Evolutionary conservation across 495 filamentous ascomycete genomes (phyloP).

Genomic region (Geopyxis carbonaria): DNA sequence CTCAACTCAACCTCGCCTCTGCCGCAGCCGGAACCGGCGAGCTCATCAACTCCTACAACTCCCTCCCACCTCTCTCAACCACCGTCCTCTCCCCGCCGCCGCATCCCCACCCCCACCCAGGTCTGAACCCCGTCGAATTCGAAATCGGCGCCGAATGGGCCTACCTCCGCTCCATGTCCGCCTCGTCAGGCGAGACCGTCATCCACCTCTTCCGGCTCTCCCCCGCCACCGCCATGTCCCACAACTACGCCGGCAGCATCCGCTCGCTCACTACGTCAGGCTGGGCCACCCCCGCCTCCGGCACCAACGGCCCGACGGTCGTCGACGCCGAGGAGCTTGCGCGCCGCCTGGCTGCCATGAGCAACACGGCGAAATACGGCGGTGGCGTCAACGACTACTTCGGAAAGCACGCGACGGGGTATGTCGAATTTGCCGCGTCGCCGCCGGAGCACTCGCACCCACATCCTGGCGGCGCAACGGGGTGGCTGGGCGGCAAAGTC

Average conservation of each 20-base stretch:
- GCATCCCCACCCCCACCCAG: not conserved
- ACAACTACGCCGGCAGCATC: not conserved
- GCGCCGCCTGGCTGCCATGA: not conserved
- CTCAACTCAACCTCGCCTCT: conserved; percentile 7
- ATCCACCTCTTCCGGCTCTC: conserved; percentile 1
- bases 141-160: not conserved
- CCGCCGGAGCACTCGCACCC: too few relatives aligned
- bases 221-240: not conserved
- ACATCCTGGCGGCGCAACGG: too few relatives aligned
- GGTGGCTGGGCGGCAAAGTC: too few relatives aligned
- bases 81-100: not conserved
- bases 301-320: not conserved
- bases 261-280: not conserved
- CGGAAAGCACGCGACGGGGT: too few relatives aligned
- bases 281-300: conserved; percentile 1
- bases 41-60: conserved; percentile 8
- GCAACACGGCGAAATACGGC: too few relatives aligned
- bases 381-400: too few relatives aligned
- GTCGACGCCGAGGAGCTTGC: conserved; percentile 1
- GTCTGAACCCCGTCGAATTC: not conserved
- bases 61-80: not conserved
- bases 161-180: not conserved
- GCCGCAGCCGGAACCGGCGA: conserved; percentile 9
- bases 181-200: not conserved
- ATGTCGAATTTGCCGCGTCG: too few relatives aligned